phyloP scores from a whole-genome alignment of 345 rosid genomes.

The Litchi chinensis region DNA sequence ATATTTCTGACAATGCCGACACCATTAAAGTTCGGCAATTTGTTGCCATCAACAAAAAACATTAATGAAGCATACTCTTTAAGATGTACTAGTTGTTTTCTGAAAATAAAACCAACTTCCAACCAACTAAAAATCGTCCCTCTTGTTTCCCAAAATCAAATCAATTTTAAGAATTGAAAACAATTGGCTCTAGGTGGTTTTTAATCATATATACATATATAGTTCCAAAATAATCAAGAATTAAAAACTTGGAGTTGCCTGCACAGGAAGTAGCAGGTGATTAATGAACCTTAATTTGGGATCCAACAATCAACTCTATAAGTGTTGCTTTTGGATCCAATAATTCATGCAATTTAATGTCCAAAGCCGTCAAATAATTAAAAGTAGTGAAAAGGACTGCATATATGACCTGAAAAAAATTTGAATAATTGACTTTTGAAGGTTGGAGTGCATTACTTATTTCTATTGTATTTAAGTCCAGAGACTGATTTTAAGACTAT shows the following conservation, averaged over 20 bases:
- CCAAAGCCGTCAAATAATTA: not conserved
- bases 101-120: conserved; percentile 3
- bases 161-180: not conserved
- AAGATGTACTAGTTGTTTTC: not conserved
- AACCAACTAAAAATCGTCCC: not conserved
- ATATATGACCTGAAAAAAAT: not conserved
- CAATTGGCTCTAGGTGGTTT: not conserved
- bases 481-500: too few relatives aligned
- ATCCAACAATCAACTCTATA: not conserved
- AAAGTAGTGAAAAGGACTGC: not conserved
- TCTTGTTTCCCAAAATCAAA: not conserved
- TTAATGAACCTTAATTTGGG: not conserved
- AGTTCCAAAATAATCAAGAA: too few relatives aligned
- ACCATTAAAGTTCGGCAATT: not conserved
- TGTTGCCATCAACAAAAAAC: not conserved
- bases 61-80: not conserved
- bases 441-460: too few relatives aligned
- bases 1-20: too few relatives aligned
- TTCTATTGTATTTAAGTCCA: too few relatives aligned
- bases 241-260: too few relatives aligned
- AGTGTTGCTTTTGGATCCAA: not conserved
- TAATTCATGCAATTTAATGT: not conserved
- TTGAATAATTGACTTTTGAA: too few relatives aligned
- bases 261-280: not conserved
- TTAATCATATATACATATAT: too few relatives aligned